Percentiles rank a stretch among this genome's conserved stretches.
Evolutionary conservation across 2,329 filamentous ascomycete species (phyloP).

Genomic region (Penicillium decumbens): DNA sequence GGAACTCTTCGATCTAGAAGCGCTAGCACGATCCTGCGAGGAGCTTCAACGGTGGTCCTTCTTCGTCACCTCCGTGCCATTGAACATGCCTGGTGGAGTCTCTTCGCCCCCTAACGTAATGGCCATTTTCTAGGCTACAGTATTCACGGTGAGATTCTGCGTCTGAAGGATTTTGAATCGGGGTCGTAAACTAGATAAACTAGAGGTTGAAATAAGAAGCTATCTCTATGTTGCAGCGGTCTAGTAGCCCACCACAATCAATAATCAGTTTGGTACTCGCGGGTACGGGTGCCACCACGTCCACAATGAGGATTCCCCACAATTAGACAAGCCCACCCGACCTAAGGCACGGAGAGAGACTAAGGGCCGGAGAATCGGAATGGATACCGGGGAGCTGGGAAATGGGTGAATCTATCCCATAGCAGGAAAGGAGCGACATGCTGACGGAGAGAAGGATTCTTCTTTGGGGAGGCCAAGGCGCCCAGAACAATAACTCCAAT

Average conservation of each 20-base stretch:
- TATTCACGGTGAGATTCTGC: background rate
- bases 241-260: background rate
- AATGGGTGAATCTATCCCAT: background rate
- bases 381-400: background rate
- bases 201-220: background rate
- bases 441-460: too few species aligned
- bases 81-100: slow-evolving; percentile 49
- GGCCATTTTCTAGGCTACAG: slow-evolving; percentile 39
- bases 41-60: slow-evolving; percentile 45
- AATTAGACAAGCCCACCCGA: background rate
- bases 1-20: slow-evolving; percentile 47
- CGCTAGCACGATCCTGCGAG: slow-evolving; percentile 35
- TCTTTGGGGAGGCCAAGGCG: too few species aligned
- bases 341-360: background rate
- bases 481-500: background rate
- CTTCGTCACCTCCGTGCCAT: slow-evolving; percentile 48
- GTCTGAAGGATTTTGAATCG: background rate
- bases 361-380: background rate
- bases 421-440: background rate
- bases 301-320: background rate
- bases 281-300: background rate
- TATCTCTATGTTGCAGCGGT: background rate
- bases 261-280: background rate
- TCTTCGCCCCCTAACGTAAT: slow-evolving; percentile 45
- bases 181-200: background rate